Base-by-base conservation (phyloP, 192 early-diverging fungal species). In the Jimgerdemannia lactiflua region DNA sequence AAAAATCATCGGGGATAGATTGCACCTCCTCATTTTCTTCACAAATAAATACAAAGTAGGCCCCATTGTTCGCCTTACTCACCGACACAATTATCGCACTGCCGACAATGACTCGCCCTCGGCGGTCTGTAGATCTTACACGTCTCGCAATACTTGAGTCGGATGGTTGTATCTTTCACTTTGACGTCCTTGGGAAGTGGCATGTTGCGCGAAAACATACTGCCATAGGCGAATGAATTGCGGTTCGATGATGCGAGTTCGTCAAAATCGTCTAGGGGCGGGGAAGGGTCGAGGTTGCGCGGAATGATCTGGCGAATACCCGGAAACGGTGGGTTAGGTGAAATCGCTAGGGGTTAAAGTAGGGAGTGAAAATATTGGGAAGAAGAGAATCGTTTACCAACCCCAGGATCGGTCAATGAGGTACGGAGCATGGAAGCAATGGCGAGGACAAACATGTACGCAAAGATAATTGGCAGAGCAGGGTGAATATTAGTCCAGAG, bases 31-130 rank as follows among this genome's bases (percentile, higher is more conserved):
- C 65, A n/a, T 69, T 80, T 44, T 71, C 18, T 66, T 39, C 29
- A 78, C 29, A 73, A 66, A 41, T 29, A 59, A 6, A 10, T 40
- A 59, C n/a, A 64, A 20, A 6, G 29, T 29, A 29, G 29, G 29
- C 29, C 29, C 29, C 18, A 73, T 41, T 76, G 74, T 63, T 79
- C 49, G 14, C 14, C 83, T 43, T 80, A 82, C 79, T 70, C 82
- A 83, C 91, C 89, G 68, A 98, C 95, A 81, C 97, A 98, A 74
- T 94, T 94, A 80, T 97, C 91, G 85, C 97, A 98, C 75, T 87
- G 84, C 54, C 86, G 81, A 78, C 97, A 98, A 80, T 98, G 97
- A 49, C 91, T 93, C 43, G 94, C 86, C 40, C 97, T 86, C 40
- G 95, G 95, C 10, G 95, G 94, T 6, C 95, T 86, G 84, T 95